Evolutionary conservation across 2,329 filamentous ascomycete genomes (phyloP), one percentile per base, ranked within the genome.

Genomic region (Alternaria arborescens): DNA sequence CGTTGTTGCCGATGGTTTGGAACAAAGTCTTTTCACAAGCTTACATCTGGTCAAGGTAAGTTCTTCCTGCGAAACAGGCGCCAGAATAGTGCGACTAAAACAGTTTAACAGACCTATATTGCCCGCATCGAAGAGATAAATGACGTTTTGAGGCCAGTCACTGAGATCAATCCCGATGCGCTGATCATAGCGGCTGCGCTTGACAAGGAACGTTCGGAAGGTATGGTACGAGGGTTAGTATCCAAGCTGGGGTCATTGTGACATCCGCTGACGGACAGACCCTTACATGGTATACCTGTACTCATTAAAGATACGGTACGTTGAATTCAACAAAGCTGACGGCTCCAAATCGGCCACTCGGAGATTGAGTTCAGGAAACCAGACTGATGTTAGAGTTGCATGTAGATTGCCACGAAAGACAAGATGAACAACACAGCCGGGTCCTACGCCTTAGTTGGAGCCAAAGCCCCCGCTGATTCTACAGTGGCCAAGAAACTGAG

Each of bases 401-500:
- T 24, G 41, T 10, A 76, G 44, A 76, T 77, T 30, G 75, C 74
- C 1, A 87, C 85, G 8, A 87, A 87, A 64, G 90, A 92, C 73
- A 84, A 84, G 52, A 86, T 93, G 84, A 85, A 93, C 72, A 93
- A 90, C 0, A 93, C 91, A 0, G 90, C 90, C 0, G 91, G 91
- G 0, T 87, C 84, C 69, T 89, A 82, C 84, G 87, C 87, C 18
- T 82, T 93, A 0, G 75, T 90, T 1, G 90, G 90, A 1, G 88
- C 83, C 46, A 79, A 88, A 0, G 87, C 91, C 0, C 89, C 89
- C 3, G 84, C 86, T n/a, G 90, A 93, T 73, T 87, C 90, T 1
- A 79, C 83, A 66, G 87, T 92, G 0, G 86, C 92, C 2, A 71
- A 81, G 20, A 82, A 81, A 61, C 82, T 93, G 36, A 85, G 90